Percentiles rank a stretch among this genome's conserved stretches.
These are phyloP conservation scores for Phylloporus rhodoxanthus DNA, from an alignment of 768 basidiomycete genomes.

Conservation along the genomic window DNA sequence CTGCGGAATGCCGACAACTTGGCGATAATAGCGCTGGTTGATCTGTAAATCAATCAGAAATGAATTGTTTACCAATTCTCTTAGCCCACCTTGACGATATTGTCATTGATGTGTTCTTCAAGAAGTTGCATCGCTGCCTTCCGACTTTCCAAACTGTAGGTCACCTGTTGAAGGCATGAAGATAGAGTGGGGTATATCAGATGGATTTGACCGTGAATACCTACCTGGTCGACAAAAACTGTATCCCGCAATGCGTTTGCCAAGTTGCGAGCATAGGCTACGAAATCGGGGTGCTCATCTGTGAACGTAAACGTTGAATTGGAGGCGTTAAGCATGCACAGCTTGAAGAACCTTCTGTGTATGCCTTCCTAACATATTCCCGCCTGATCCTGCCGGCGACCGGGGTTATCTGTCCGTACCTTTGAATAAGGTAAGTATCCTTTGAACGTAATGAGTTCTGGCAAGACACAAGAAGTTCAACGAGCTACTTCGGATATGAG, in stretches of 20 bases:
- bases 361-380: constrained; percentile 53
- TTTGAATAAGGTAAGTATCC: constrained; percentile 70
- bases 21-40: constrained; percentile 72
- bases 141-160: constrained; percentile 46
- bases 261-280: constrained; percentile 60
- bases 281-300: constrained; percentile 78
- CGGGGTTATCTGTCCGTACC: constrained; percentile 60
- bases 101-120: constrained; percentile 85
- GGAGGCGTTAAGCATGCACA: neutral
- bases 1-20: constrained; percentile 94
- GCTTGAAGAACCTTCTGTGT: constrained; percentile 51
- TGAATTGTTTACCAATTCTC: neutral
- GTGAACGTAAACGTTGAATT: neutral
- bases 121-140: constrained; percentile 66
- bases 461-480: neutral
- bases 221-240: constrained; percentile 78
- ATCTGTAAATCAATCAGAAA: constrained; percentile 46
- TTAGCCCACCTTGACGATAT: constrained; percentile 73
- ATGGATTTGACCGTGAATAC: constrained; percentile 20
- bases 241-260: constrained; percentile 64
- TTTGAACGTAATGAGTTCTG: constrained; percentile 25
- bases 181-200: neutral
- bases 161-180: constrained; percentile 34
- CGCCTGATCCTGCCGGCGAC: constrained; percentile 53
- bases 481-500: constrained; percentile 63